Evolutionary conservation across 179 eudicot species (phyloP).

Genomic region (Patellifolia procumbens): DNA sequence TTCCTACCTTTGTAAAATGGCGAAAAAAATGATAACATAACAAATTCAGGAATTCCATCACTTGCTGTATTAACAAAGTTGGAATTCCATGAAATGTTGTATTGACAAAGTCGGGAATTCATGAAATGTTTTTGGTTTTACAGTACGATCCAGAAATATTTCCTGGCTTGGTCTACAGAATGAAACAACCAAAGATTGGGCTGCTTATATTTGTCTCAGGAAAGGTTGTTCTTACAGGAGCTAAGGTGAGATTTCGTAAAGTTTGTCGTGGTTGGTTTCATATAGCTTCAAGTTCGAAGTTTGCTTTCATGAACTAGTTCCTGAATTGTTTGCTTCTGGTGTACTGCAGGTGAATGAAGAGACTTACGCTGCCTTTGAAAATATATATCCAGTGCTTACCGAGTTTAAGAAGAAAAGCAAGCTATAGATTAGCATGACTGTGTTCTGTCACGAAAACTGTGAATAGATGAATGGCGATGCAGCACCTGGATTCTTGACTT

Average conservation of each 20-base stretch:
- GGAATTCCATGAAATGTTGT: not conserved
- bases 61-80: slow-evolving; percentile 2
- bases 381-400: slow-evolving; percentile 80
- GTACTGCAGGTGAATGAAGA: slow-evolving; percentile 60
- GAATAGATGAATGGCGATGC: not conserved
- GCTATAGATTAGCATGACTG: not conserved
- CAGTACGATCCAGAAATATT: slow-evolving; percentile 89
- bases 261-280: not conserved
- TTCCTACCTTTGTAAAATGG: not conserved
- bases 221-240: slow-evolving; percentile 87
- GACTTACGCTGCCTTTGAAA: slow-evolving; percentile 74
- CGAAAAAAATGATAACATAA: not conserved
- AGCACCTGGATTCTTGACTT: not conserved
- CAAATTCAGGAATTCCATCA: no score
- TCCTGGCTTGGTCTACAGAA: slow-evolving; percentile 86
- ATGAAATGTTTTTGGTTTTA: slow-evolving; percentile 19
- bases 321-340: not conserved
- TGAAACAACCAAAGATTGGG: slow-evolving; percentile 86
- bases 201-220: slow-evolving; percentile 87
- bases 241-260: slow-evolving; percentile 48
- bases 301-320: not conserved
- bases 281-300: not conserved
- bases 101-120: slow-evolving; percentile 6
- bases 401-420: slow-evolving; percentile 51
- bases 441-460: not conserved